These are phyloP conservation scores for Agaricus subrufescens DNA, from an alignment of 768 basidiomycete genomes.

Conservation along the genomic window DNA sequence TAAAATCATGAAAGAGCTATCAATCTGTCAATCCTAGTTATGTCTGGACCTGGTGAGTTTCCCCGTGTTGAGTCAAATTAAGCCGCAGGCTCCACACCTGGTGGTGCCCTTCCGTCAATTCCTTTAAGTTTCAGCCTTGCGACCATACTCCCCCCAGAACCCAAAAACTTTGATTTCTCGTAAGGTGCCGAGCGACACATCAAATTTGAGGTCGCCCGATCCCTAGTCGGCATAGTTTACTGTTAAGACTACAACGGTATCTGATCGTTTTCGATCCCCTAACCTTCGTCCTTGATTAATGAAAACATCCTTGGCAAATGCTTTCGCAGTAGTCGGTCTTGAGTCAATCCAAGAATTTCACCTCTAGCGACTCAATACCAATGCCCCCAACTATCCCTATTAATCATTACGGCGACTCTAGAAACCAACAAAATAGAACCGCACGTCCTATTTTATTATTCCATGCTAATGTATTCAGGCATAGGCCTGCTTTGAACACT, in stretches of 20 bases:
- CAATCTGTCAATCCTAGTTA: slow-evolving; percentile 76
- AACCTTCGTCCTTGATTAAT: slow-evolving; percentile 45
- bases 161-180: slow-evolving; percentile 88
- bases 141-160: slow-evolving; percentile 52
- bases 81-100: slow-evolving; percentile 77
- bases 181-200: slow-evolving; percentile 77
- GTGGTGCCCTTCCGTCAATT: slow-evolving; percentile 84
- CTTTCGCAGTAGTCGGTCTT: slow-evolving; percentile 64
- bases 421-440: slow-evolving; percentile 83
- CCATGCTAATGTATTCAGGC: slow-evolving; percentile 81
- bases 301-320: slow-evolving; percentile 69
- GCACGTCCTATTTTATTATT: slow-evolving; percentile 78
- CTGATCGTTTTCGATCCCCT: slow-evolving; percentile 81
- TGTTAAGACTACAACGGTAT: slow-evolving; percentile 82
- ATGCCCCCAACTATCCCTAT: slow-evolving; percentile 82
- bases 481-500: slow-evolving; percentile 77
- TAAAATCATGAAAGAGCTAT: slow-evolving; percentile 83
- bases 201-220: slow-evolving; percentile 63
- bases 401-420: slow-evolving; percentile 79
- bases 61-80: slow-evolving; percentile 83
- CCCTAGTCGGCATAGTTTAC: slow-evolving; percentile 82
- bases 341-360: slow-evolving; percentile 83
- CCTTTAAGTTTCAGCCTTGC: slow-evolving; percentile 73
- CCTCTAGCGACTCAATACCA: slow-evolving; percentile 79
- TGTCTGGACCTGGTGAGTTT: slow-evolving; percentile 81